A percentile compares a stretch with the other conserved stretches of the same genome.
Evolutionary conservation across 2,329 filamentous ascomycete genomes (phyloP).

Genomic region (Cercospora canescens): DNA sequence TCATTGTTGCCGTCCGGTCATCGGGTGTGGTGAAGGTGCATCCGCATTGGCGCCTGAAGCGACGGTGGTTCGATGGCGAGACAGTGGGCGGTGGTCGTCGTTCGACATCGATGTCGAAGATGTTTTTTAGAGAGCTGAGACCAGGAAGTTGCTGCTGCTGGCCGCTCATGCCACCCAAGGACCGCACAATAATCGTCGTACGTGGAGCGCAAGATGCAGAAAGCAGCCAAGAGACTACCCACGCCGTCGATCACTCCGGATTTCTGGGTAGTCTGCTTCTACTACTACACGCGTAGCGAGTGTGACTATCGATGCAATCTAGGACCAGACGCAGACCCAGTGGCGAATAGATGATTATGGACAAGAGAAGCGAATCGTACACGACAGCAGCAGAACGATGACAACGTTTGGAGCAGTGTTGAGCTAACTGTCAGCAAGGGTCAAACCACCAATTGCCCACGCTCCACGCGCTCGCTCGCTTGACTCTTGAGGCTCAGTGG

Average conservation of each 20-base stretch:
- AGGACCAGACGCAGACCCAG: not conserved
- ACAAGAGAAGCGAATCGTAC: not conserved
- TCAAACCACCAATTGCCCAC: not conserved
- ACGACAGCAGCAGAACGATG: not conserved
- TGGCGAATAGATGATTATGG: not conserved
- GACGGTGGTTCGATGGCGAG: not conserved
- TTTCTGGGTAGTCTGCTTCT: not conserved
- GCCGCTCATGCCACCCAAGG: not conserved
- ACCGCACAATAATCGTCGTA: not conserved
- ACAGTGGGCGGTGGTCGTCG: not conserved
- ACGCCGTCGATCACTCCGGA: not conserved
- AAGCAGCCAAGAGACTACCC: slow-evolving; percentile 1
- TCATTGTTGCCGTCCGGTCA: slow-evolving; percentile 19
- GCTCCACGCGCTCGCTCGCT: not conserved
- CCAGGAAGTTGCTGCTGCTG: not conserved
- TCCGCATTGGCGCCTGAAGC: not conserved
- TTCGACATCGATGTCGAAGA: not conserved
- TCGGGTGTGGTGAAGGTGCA: not conserved
- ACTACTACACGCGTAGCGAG: not conserved
- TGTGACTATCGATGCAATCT: not conserved
- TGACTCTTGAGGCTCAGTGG: not conserved
- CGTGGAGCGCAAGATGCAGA: not conserved
- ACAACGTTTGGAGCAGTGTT: not conserved
- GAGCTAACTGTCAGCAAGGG: slow-evolving; percentile 1
- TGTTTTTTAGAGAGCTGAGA: not conserved